A percentile compares a stretch with the other conserved stretches of the same genome.
Conservation (phyloP, 2,329 filamentous ascomycete species). For the Xylariaceae sp. region DNA sequence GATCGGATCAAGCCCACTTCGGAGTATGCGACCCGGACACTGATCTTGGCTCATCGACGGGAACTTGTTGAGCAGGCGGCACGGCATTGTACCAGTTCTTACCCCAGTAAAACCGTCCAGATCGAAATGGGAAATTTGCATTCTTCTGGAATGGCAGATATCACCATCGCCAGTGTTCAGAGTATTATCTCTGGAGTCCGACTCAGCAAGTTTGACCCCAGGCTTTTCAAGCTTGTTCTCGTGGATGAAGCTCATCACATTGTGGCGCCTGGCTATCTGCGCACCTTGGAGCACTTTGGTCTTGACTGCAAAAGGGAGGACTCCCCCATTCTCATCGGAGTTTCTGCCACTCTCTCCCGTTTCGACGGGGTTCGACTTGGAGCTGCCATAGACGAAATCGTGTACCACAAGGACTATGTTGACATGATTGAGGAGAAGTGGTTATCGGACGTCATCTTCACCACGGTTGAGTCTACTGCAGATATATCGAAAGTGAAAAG, state of each 20-base stretch:
- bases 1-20: constrained; percentile 61
- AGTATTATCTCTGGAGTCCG: constrained; percentile 75
- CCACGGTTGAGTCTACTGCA: constrained; percentile 78
- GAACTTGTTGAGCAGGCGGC: constrained; percentile 95
- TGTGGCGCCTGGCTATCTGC: constrained; percentile 75
- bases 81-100: constrained; percentile 73
- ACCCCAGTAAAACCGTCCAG: constrained; percentile 76
- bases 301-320: constrained; percentile 48
- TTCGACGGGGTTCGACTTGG: constrained; percentile 82
- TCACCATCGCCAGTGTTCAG: constrained; percentile 86
- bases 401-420: constrained; percentile 77
- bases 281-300: constrained; percentile 72
- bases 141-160: constrained; percentile 78
- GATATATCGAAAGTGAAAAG: constrained; percentile 69
- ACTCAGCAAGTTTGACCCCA: constrained; percentile 76
- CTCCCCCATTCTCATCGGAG: constrained; percentile 72
- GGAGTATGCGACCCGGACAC: constrained; percentile 63
- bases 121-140: constrained; percentile 83
- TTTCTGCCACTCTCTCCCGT: constrained; percentile 75
- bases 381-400: constrained; percentile 86
- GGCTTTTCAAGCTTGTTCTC: constrained; percentile 78
- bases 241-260: constrained; percentile 98
- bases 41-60: constrained; percentile 87
- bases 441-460: constrained; percentile 90
- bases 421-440: constrained; percentile 75